phyloP scores from a whole-genome alignment of 148 eudicot genomes.

The Cornus florida region DNA sequence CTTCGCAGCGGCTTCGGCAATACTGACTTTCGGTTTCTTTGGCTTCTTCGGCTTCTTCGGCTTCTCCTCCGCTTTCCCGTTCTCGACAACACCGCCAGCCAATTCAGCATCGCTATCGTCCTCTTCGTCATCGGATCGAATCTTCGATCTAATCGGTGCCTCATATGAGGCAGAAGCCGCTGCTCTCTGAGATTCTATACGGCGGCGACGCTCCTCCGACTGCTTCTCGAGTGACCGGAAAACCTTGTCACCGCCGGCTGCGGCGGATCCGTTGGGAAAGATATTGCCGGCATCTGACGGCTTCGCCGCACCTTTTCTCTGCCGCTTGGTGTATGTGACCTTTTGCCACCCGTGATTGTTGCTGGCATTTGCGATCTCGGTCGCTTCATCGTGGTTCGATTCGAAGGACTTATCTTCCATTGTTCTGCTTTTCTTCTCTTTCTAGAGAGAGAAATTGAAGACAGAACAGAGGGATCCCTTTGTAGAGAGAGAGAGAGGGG shows the following conservation, averaged over 20 bases:
- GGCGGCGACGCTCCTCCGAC: constrained; percentile 59
- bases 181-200: constrained; percentile 52
- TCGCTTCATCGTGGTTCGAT: constrained; percentile 23
- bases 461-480: background rate
- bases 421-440: background rate
- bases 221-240: constrained; percentile 61
- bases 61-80: constrained; percentile 34
- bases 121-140: constrained; percentile 45
- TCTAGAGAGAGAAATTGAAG: background rate
- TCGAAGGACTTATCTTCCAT: constrained; percentile 44
- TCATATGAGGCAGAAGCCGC: constrained; percentile 13
- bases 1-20: constrained; percentile 68
- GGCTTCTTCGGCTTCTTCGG: constrained; percentile 54
- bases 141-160: constrained; percentile 37
- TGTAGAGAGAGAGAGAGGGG: background rate
- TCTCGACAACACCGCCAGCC: constrained; percentile 20
- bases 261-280: constrained; percentile 15
- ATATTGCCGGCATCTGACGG: constrained; percentile 24
- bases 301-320: constrained; percentile 33
- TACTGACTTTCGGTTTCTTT: constrained; percentile 73
- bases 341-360: constrained; percentile 57
- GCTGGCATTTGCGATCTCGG: constrained; percentile 21
- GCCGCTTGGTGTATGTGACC: constrained; percentile 48
- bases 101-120: constrained; percentile 37
- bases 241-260: constrained; percentile 27